Evolutionary conservation across 2,329 filamentous ascomycete species (phyloP).

Genomic region (Pestalotiopsis sp.): DNA sequence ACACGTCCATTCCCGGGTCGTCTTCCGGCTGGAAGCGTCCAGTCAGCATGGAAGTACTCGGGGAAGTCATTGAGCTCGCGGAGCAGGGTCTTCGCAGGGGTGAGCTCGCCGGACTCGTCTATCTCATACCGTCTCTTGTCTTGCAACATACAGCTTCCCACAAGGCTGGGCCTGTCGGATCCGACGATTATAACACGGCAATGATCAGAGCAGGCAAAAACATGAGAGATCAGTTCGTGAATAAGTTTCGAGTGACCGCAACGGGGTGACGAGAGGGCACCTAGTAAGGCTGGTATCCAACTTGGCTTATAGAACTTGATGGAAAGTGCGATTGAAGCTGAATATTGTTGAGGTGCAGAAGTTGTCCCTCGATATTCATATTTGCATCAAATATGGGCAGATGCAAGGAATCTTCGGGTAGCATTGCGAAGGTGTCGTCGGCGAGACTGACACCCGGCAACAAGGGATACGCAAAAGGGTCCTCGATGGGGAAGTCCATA

Average conservation of each 20-base stretch:
- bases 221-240: background rate
- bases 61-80: background rate
- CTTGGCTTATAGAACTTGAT: background rate
- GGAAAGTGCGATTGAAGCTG: background rate
- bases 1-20: background rate
- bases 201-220: background rate
- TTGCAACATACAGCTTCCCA: background rate
- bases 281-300: background rate
- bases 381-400: slow-evolving; percentile 13
- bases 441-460: slow-evolving; percentile 13
- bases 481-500: slow-evolving; percentile 10
- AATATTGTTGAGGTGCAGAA: background rate
- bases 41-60: background rate
- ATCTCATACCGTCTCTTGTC: background rate
- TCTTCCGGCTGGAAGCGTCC: background rate
- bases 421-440: background rate
- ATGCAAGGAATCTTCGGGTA: slow-evolving; percentile 6
- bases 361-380: slow-evolving; percentile 20
- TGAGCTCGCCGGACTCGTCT: background rate
- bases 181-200: background rate
- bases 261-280: background rate
- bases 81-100: background rate
- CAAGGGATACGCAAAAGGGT: slow-evolving; percentile 16
- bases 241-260: background rate
- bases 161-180: background rate